Conservation (phyloP, 768 basidiomycete species). For the Pisolithus albus region DNA sequence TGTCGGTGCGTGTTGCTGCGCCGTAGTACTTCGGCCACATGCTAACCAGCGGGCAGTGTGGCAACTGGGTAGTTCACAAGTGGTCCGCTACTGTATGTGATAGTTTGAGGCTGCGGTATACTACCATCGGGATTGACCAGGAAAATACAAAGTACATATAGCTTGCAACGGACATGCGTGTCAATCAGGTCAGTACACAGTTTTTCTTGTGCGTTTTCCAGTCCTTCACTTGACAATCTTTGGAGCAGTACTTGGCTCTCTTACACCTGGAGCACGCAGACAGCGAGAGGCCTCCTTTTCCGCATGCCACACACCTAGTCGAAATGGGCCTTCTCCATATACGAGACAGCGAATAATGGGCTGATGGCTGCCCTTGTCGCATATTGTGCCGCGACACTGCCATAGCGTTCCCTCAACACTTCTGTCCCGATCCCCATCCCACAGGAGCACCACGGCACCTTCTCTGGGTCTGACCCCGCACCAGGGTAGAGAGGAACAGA, state of each 20-base stretch:
- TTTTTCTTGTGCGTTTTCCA: slow-evolving; percentile 41
- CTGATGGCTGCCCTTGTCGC: slow-evolving; percentile 45
- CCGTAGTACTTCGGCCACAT: no score
- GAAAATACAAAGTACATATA: no score
- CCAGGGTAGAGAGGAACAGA: slow-evolving; percentile 28
- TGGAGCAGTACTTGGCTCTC: slow-evolving; percentile 36
- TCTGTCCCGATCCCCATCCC: slow-evolving; percentile 43
- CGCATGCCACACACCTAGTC: slow-evolving; percentile 15
- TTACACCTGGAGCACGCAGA: slow-evolving; percentile 34
- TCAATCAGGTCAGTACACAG: slow-evolving; percentile 12
- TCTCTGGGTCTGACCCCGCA: slow-evolving; percentile 23
- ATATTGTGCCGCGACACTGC: slow-evolving; percentile 32
- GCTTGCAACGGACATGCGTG: no score
- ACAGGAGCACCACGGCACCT: slow-evolving; percentile 45
- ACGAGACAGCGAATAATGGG: slow-evolving; percentile 48
- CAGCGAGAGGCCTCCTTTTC: slow-evolving; percentile 18
- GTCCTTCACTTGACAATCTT: slow-evolving; percentile 38
- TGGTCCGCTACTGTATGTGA: no score
- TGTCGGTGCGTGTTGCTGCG: background rate
- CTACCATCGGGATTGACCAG: no score
- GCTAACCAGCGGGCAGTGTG: no score
- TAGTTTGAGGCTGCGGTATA: no score
- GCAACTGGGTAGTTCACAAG: no score
- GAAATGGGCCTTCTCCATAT: slow-evolving; percentile 31
- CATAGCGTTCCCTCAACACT: slow-evolving; percentile 33